Conservation (phyloP, 2,329 filamentous ascomycete species). For the Fulvia fulva region DNA sequence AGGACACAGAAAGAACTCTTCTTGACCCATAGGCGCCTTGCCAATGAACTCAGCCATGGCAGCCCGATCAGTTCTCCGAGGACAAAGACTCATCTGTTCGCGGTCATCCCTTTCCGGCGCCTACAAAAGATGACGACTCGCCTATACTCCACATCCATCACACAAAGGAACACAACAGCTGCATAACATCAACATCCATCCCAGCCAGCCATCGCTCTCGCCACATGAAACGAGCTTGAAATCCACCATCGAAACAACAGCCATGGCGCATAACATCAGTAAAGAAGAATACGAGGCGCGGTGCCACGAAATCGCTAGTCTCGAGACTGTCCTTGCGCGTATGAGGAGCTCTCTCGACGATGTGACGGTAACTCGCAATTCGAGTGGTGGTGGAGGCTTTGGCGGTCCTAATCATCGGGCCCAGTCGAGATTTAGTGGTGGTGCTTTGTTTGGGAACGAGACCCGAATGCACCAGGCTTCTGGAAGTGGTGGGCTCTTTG, state of each 20-base stretch:
- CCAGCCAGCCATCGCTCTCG: no score
- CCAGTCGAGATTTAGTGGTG: no score
- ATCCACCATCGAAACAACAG: no score
- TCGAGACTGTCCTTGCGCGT: not conserved
- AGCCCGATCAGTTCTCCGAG: not conserved
- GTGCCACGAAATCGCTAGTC: not conserved
- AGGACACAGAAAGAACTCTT: not conserved
- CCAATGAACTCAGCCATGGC: not conserved
- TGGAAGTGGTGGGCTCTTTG: no score
- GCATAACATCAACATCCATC: not conserved
- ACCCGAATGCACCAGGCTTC: no score
- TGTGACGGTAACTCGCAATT: not conserved
- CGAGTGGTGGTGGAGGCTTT: no score
- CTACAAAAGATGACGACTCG: not conserved
- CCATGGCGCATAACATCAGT: not conserved
- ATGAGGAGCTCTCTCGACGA: not conserved
- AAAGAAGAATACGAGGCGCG: not conserved
- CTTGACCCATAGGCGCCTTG: not conserved
- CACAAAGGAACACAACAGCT: not conserved
- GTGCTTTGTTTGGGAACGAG: no score
- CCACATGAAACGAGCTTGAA: no score
- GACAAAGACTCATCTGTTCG: not conserved
- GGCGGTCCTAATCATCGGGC: no score
- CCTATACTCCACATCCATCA: not conserved
- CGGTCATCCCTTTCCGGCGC: not conserved